Base-by-base conservation (phyloP, 1,284 basidiomycete species). In the Sanghuangporus baumii region DNA sequence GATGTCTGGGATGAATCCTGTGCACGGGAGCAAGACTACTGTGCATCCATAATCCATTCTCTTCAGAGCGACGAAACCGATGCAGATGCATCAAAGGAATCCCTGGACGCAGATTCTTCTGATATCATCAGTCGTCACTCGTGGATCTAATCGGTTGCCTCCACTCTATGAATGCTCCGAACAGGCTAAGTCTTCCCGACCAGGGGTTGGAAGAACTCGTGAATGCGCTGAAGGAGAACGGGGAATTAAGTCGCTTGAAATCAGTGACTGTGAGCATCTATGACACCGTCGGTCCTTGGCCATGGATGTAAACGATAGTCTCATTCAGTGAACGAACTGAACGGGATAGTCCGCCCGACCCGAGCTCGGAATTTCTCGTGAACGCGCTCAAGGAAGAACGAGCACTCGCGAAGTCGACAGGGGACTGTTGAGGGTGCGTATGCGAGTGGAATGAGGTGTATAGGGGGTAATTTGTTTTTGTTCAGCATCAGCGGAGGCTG, bases 391-490 rank as follows among this genome's bases (percentile, higher is more conserved):
- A 85, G 40, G 72, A 84, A 93, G 76, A 93, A 93, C 66, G 89
- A 91, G 67, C 79, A 84, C 58, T 72, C 93, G 66, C 74, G 90
- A 57, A 79, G 72, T 59, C 76, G 84, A 60, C 70, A n/a, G 55
- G 84, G 83, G 6, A 86, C 87, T 54, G 86, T 85, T 2, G 91
- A 93, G 72, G 74, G 87, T 62, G 87, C 90, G 66, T 91, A 85
- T 70, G 81, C 89, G 64, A 81, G 87, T 73, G 91, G 69, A 92
- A 91, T 66, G 90, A 93, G 68, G 80, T 91, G 3, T 93, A 92
- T 69, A 78, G 89, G 37, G 89, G 91, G 72, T 91, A 93, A 72
- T 74, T 93, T 63, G n/a, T 23, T 2, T 23, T 23, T 23, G 86
- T 93, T 63, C 85, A 89, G 51, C 84, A 89, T 71, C 75, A 91